Evolutionary conservation across 805 yeast species (phyloP).

Genomic region (Zygotorulaspora danielsina): DNA sequence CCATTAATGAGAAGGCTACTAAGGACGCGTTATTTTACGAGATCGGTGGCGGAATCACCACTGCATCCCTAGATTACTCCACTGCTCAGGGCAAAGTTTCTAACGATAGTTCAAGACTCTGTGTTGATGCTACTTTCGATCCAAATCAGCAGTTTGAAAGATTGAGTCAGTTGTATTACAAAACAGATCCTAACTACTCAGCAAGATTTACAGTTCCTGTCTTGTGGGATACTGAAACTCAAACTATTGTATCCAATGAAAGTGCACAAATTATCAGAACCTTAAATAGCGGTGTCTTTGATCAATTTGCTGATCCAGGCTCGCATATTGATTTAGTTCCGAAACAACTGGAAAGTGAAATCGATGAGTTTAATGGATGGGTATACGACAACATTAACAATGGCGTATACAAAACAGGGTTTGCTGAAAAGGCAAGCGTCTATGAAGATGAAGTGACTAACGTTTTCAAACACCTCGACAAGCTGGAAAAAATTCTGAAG

Average conservation of each 20-base stretch:
- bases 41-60: slow-evolving; percentile 22
- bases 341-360: slow-evolving; percentile 43
- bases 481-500: slow-evolving; percentile 58
- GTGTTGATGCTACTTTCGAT: slow-evolving; percentile 48
- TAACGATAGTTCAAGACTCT: slow-evolving; percentile 23
- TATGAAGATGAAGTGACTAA: slow-evolving; percentile 65
- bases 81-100: slow-evolving; percentile 15
- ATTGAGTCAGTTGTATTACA: slow-evolving; percentile 66
- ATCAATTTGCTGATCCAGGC: slow-evolving; percentile 44
- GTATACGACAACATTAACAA: slow-evolving; percentile 82
- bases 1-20: slow-evolving; percentile 9
- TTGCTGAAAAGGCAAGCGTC: slow-evolving; percentile 77
- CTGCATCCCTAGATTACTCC: slow-evolving; percentile 9
- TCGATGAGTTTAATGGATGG: slow-evolving; percentile 79
- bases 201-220: slow-evolving; percentile 93
- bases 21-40: slow-evolving; percentile 13
- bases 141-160: slow-evolving; percentile 55
- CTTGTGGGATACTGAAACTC: slow-evolving; percentile 79
- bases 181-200: slow-evolving; percentile 66
- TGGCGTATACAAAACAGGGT: slow-evolving; percentile 90
- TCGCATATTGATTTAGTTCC: slow-evolving; percentile 63
- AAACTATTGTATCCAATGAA: slow-evolving; percentile 88
- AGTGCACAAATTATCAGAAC: slow-evolving; percentile 85
- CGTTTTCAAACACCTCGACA: slow-evolving; percentile 65
- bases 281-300: slow-evolving; percentile 69